Conservation (phyloP, 306 rosid species). For the Dryas drummondii region DNA sequence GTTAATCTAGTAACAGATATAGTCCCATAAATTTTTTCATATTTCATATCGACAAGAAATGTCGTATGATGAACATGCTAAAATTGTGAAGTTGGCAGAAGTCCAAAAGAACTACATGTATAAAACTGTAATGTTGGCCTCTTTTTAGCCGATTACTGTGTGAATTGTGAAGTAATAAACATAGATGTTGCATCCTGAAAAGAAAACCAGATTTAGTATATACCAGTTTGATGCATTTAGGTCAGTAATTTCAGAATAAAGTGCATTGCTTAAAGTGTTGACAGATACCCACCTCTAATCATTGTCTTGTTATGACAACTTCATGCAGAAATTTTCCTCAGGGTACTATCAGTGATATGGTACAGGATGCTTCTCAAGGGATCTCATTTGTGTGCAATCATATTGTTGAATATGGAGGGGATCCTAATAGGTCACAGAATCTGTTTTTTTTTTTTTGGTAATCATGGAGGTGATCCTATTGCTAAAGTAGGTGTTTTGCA, state of each 20-base stretch:
- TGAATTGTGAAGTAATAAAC: not conserved
- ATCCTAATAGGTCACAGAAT: slow-evolving; percentile 60
- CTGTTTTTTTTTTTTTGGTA: not conserved
- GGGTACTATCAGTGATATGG: slow-evolving; percentile 88
- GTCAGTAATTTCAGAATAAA: not conserved
- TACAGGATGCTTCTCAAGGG: slow-evolving; percentile 81
- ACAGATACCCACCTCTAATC: not conserved
- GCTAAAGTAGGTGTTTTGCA: slow-evolving; percentile 22
- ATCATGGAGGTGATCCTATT: not conserved
- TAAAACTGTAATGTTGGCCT: no score
- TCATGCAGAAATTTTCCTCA: slow-evolving; percentile 88
- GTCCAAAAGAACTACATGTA: no score
- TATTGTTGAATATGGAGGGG: slow-evolving; percentile 91
- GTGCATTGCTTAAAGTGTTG: slow-evolving; percentile 12
- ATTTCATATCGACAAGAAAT: no score
- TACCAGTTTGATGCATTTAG: not conserved
- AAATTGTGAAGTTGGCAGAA: no score
- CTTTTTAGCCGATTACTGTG: no score
- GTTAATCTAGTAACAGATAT: not conserved
- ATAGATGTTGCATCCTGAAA: not conserved
- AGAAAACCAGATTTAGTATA: not conserved
- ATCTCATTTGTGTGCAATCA: slow-evolving; percentile 87
- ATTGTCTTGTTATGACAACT: slow-evolving; percentile 15
- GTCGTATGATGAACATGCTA: no score
- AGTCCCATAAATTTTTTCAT: no score